Base-by-base conservation (phyloP, 768 basidiomycete species). In the Holtermannia corniformis region DNA sequence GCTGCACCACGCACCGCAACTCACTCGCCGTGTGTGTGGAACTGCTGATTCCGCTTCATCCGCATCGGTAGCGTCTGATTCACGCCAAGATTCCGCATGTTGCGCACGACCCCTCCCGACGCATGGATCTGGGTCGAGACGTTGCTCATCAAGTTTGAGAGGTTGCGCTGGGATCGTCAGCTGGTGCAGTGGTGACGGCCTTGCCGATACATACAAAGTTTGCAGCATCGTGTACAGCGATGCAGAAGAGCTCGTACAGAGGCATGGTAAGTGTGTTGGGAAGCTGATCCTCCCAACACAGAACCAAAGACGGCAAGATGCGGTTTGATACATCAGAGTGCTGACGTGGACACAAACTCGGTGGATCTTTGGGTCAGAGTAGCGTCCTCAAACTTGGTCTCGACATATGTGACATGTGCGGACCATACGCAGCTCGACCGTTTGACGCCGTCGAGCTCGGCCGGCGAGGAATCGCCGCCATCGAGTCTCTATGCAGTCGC, bases 181-280 rank as follows among this genome's bases (percentile, higher is more conserved):
- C 43, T 37, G 20, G 7, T 3, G 42, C 2, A 3, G 1, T 3
- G 13, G 14, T 11, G 23, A 56, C 3, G 23, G 7, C 28, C 48
- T 51, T 37, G 12, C 25, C 26, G 25, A 37, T 14, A 61, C 63
- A 40, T 48, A 72, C 70, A n/a, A 65, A 58, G 24, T 66, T 67
- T 47, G 48, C 44, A 5, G 68, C 61, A 45, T 66, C 64, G 43
- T 72, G 70, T 21, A 63, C 61, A 5, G 68, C 68, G 44, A 72
- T 70, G 52, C 70, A 72, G 61, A 70, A 67, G 7, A 72, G 59
- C 50, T 72, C 70, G 55, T 72, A 72, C 20, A 72, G 57, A 13
- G 68, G 68, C 70, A 72, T 72, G 20, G 41, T 57, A n/a, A n/a
- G n/a, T n/a, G n/a, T n/a, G n/a, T n/a, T n/a, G n/a, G n/a, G n/a